These are phyloP conservation scores for Aspergillus ellipticus DNA, from an alignment of 495 filamentous ascomycete genomes.

Conservation along the genomic window DNA sequence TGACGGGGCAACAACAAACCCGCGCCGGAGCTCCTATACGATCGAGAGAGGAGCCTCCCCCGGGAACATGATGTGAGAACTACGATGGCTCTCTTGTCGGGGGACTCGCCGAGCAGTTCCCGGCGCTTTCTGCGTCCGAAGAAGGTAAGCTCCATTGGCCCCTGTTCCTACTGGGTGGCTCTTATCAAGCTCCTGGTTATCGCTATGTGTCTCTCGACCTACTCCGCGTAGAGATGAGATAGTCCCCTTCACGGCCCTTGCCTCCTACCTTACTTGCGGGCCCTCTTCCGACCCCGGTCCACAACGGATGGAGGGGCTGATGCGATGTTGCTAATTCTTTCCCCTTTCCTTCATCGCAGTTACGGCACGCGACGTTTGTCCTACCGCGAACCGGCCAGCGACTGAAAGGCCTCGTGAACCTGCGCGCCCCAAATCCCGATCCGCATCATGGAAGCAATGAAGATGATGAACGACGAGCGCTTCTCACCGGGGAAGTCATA, in stretches of 20 bases:
- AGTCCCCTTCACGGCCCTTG: too few relatives aligned
- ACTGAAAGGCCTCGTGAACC: conserved; percentile 46
- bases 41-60: background rate
- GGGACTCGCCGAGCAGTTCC: conserved; percentile 34
- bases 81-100: conserved; percentile 24
- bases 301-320: too few relatives aligned
- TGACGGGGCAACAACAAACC: too few relatives aligned
- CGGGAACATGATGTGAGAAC: conserved; percentile 19
- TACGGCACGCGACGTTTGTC: conserved; percentile 53
- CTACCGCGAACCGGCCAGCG: conserved; percentile 51
- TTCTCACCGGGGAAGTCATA: conserved; percentile 34
- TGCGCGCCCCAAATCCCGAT: conserved; percentile 30
- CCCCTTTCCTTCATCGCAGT: conserved; percentile 22
- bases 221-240: too few relatives aligned
- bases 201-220: too few relatives aligned
- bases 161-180: background rate
- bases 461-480: conserved; percentile 36
- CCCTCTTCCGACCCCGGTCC: background rate
- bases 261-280: too few relatives aligned
- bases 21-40: background rate
- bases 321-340: conserved; percentile 1
- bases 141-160: conserved; percentile 19
- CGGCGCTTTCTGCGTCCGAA: conserved; percentile 40
- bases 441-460: conserved; percentile 14
- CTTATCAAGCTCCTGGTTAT: too few relatives aligned